phyloP scores from a whole-genome alignment of 768 basidiomycete species.

The Russula ochroleuca region DNA sequence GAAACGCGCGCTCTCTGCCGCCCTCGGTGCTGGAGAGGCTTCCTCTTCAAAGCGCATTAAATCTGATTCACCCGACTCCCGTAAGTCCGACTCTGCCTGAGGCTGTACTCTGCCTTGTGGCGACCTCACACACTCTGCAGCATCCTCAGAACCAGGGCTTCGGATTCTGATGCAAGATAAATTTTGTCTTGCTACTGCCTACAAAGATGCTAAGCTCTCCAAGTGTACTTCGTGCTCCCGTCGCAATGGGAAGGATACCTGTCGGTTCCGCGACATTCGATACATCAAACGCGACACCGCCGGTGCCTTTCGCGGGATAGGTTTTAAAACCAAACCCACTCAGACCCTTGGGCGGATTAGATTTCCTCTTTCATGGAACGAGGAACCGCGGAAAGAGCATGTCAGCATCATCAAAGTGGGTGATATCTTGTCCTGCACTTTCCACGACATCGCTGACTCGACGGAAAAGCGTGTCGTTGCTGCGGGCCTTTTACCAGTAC shows the following conservation, averaged over 20 bases:
- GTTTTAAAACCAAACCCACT: constrained; percentile 40
- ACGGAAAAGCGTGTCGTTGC: constrained; percentile 57
- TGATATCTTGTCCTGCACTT: background rate
- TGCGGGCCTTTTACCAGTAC: constrained; percentile 57
- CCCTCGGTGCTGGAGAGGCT: constrained; percentile 10
- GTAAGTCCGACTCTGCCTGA: constrained; percentile 7
- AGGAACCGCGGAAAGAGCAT: constrained; percentile 43
- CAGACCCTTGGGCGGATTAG: constrained; percentile 10
- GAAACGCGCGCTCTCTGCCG: constrained; percentile 16
- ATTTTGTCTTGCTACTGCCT: constrained; percentile 22
- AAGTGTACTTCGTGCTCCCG: constrained; percentile 80
- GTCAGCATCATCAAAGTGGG: constrained; percentile 52
- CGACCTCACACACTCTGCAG: constrained; percentile 13
- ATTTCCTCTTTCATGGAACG: constrained; percentile 19
- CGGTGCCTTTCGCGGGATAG: constrained; percentile 55
- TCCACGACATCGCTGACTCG: constrained; percentile 22
- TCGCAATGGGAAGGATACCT: constrained; percentile 82
- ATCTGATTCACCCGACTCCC: constrained; percentile 16
- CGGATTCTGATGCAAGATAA: constrained; percentile 20
- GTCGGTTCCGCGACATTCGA: constrained; percentile 76
- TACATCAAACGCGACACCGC: constrained; percentile 62
- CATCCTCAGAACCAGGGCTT: background rate
- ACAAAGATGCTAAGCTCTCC: constrained; percentile 47
- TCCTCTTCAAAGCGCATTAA: constrained; percentile 24
- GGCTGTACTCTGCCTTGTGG: constrained; percentile 7